Conservation (phyloP, 2,329 filamentous ascomycete species). For the Colletotrichum sp. region DNA sequence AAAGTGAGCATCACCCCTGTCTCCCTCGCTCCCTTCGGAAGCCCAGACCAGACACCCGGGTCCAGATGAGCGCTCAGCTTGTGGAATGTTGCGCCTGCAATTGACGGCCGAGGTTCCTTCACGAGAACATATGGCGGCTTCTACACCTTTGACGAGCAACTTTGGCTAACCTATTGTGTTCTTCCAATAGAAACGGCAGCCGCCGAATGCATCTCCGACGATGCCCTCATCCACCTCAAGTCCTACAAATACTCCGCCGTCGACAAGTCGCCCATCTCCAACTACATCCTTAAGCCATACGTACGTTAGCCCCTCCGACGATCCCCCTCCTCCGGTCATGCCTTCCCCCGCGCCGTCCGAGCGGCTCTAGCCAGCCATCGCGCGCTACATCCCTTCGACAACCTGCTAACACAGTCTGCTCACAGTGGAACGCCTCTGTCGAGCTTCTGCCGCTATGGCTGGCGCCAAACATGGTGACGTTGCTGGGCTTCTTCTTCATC, state of each 20-base stretch:
- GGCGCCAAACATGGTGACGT: conserved; percentile 96
- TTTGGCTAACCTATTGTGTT: neutral
- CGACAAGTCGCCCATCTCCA: conserved; percentile 92
- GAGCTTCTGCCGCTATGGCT: conserved; percentile 93
- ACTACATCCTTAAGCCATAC: conserved; percentile 94
- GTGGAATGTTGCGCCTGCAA: neutral
- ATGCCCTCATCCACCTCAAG: conserved; percentile 88
- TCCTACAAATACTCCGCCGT: conserved; percentile 97
- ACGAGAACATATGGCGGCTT: neutral
- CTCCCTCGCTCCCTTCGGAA: neutral
- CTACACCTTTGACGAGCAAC: neutral
- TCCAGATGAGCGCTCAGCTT: neutral
- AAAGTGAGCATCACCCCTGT: conserved; percentile 8
- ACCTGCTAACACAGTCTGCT: conserved; percentile 21
- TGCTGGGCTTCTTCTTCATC: conserved; percentile 94
- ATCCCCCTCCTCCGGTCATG: conserved; percentile 3
- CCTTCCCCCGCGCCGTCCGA: conserved; percentile 16
- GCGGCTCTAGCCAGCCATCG: neutral
- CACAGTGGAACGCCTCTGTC: conserved; percentile 95
- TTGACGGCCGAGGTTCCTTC: neutral
- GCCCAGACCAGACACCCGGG: neutral
- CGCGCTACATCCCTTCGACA: neutral
- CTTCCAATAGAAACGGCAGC: conserved; percentile 50
- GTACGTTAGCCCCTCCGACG: conserved; percentile 59
- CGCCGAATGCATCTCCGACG: conserved; percentile 82